Conservation (phyloP, 2,329 filamentous ascomycete genomes). For the Diaporthe sp. region DNA sequence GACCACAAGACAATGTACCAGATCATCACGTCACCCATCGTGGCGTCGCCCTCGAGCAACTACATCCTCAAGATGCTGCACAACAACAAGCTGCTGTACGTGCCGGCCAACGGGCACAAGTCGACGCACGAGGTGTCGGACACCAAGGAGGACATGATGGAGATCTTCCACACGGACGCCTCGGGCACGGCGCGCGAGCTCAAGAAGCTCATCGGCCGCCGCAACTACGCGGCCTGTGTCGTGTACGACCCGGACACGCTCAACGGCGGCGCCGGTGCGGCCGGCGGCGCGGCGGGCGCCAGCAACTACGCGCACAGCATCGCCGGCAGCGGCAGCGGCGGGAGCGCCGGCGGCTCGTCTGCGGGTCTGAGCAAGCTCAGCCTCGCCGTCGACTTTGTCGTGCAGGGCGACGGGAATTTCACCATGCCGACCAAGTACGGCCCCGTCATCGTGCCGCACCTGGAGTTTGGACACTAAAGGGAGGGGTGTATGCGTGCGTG, state of each 20-base stretch:
- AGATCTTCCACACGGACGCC: conserved; percentile 96
- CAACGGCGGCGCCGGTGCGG: conserved; percentile 47
- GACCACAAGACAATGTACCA: conserved; percentile 99
- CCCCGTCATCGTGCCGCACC: conserved; percentile 91
- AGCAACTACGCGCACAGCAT: conserved; percentile 48
- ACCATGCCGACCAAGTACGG: conserved; percentile 93
- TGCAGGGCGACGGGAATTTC: conserved; percentile 89
- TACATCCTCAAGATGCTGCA: conserved; percentile 97
- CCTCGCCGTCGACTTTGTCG: conserved; percentile 95
- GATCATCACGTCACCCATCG: conserved; percentile 91
- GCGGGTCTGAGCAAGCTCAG: conserved; percentile 76
- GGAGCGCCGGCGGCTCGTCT: conserved; percentile 42
- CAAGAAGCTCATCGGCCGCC: conserved; percentile 91
- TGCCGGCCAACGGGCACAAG: conserved; percentile 87
- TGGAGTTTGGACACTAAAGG: conserved; percentile 77
- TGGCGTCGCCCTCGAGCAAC: conserved; percentile 85
- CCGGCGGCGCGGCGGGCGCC: conserved; percentile 45
- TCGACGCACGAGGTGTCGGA: conserved; percentile 82
- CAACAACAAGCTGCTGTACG: conserved; percentile 91
- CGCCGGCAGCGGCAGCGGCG: conserved; percentile 41
- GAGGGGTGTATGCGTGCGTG: conserved; percentile 21
- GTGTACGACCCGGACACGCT: conserved; percentile 90
- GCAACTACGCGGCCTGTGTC: conserved; percentile 95
- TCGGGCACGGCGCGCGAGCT: conserved; percentile 85
- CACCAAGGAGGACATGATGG: conserved; percentile 99